Conservation (phyloP, 2,329 filamentous ascomycete genomes). For the Fusarium falciforme region DNA sequence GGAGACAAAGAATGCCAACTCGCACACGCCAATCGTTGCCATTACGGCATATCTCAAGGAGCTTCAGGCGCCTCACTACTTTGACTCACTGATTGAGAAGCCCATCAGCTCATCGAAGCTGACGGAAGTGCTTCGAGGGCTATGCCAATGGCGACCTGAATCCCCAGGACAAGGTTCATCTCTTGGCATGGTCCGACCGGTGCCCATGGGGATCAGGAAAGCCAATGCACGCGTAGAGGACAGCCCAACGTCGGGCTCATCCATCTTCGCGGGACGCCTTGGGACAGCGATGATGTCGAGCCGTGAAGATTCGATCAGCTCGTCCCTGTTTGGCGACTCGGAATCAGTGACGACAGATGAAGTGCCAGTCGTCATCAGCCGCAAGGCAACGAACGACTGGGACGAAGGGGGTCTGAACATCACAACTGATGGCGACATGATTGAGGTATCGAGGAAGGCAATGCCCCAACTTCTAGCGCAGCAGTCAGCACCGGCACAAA, state of each 20-base stretch:
- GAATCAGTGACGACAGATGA: constrained; percentile 85
- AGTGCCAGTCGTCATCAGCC: constrained; percentile 78
- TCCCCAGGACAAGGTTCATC: constrained; percentile 58
- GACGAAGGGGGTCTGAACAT: constrained; percentile 84
- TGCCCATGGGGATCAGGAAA: constrained; percentile 74
- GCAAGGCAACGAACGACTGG: constrained; percentile 82
- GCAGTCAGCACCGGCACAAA: constrained; percentile 72
- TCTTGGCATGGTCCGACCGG: constrained; percentile 65
- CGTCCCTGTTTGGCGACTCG: constrained; percentile 87
- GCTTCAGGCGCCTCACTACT: constrained; percentile 92
- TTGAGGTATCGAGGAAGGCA: constrained; percentile 53
- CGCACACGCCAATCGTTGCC: constrained; percentile 93
- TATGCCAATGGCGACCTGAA: constrained; percentile 94
- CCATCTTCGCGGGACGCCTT: constrained; percentile 74
- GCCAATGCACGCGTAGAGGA: constrained; percentile 75
- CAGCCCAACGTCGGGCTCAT: constrained; percentile 85
- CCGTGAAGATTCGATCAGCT: constrained; percentile 88
- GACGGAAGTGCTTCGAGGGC: constrained; percentile 84
- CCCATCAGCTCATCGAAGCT: constrained; percentile 93
- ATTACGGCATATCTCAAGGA: constrained; percentile 99
- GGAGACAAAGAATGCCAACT: constrained; percentile 95
- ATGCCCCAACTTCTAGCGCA: constrained; percentile 68
- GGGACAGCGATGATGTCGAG: constrained; percentile 84
- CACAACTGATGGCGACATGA: constrained; percentile 59
- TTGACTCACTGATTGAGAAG: constrained; percentile 95